Base-by-base conservation (phyloP, 208 protist genomes). In the Leishmania lainsoni region DNA sequence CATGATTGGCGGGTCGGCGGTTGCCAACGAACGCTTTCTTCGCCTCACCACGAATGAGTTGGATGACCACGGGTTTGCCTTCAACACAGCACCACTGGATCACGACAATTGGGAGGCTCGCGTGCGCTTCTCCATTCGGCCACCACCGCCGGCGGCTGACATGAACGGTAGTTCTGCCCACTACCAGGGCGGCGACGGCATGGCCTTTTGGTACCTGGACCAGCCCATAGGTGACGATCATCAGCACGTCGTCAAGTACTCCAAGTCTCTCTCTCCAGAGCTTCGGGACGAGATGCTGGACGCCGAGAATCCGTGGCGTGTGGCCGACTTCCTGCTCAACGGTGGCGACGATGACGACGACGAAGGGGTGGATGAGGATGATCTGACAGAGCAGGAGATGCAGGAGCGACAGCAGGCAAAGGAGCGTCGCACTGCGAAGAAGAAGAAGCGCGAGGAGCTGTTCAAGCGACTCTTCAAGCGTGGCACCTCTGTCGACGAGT, bases 151-250 rank as follows among this genome's bases (percentile, higher is more conserved):
- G 0, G 84, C 91, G 26, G 80, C 80, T 22, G 76, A 52, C 75
- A 78, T 83, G 75, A 71, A 32, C 42, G 77, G 75, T 48, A 81
- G 72, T 66, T 78, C 74, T 2, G 32, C 54, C 10, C 39, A 80
- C 49, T 94, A 96, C 79, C 88, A 93, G 66, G 94, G 94, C 29
- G 94, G 92, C 12, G 94, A 97, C 45, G 94, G 94, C 17, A 76
- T 97, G 73, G 94, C 92, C 6, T 72, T 97, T 32, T 97, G 94
- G 94, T 97, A 96, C 72, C 83, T 97, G 20, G 81, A 88, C 45
- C 88, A 92, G 65, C 91, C 94, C 16, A 90, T 96, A 76, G 92
- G 92, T 51, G 92, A 96, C 82, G 90, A 96, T 71, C 90, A 96
- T 63, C 92, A 96, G 63, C 92, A 96, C 80, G 89, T 93, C 10